Base-by-base conservation (phyloP, 345 rosid species). In the Salix suchowensis region DNA sequence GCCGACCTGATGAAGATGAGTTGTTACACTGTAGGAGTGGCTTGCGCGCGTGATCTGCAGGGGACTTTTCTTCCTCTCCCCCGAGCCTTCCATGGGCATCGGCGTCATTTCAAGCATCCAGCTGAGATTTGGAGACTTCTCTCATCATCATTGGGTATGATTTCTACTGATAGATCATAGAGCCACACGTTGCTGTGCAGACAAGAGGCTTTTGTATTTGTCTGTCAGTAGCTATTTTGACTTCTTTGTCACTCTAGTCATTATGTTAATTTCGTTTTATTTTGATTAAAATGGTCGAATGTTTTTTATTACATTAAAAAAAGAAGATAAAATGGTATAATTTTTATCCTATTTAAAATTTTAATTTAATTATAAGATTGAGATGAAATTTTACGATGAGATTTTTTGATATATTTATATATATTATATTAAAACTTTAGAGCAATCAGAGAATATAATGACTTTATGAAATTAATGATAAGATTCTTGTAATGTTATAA, bases 121-220 rank as follows among this genome's bases (percentile, higher is more conserved):
- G 44, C 71, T 15, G 55, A 2, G 40, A 26, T 10, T 12, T 37
- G 36, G 72, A 44, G 4, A 39, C 26, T 52, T 36, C 65, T 54
- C 10, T 37, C 72, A 52, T 21, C 78, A 67, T 75, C 78, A 75
- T 28, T 54, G 42, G 16, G 32, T 54, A 75, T 54, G 78, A 75
- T 75, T 67, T 55, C 26, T 10, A 21, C 18, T 37, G 55, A 75
- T 54, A 23, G 66, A 36, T 36, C 77, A 36, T 75, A 0, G n/a
- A 61, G 7, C 21, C 30, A 34, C 71, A n/a, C 10, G 24, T 4
- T 54, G 24, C 0, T 52, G 58, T 52, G 21, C 58, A 52, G 58
- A 52, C 11, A 52, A 0, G 11, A 19, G 60, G 24, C 23, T 19
- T 52, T 21, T 19, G 60, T 54, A 54, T 21, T 21, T 54, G 60